Conservation (phyloP, 495 filamentous ascomycete genomes). For the Tuber aestivum region DNA sequence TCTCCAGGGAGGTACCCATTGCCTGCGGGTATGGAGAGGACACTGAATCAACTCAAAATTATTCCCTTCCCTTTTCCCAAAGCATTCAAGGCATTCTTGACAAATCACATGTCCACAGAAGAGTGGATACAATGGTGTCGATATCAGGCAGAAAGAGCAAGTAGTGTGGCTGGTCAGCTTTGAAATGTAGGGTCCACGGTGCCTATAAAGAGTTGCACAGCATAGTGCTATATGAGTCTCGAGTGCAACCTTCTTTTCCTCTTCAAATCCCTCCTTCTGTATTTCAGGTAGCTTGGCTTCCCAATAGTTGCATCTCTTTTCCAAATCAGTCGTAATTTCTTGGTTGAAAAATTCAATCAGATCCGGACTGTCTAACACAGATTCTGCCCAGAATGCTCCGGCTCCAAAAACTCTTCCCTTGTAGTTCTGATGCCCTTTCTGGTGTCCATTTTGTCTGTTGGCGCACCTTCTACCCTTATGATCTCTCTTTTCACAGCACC, state of each 20-base stretch:
- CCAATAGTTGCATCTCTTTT: not conserved
- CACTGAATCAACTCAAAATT: conserved; percentile 29
- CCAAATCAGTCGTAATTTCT: not conserved
- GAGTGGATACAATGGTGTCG: conserved; percentile 51
- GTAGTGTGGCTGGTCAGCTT: conserved; percentile 43
- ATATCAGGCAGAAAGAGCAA: conserved; percentile 55
- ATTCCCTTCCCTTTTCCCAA: conserved; percentile 40
- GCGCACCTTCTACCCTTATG: conserved; percentile 25
- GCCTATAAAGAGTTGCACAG: no score
- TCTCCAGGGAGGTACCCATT: conserved; percentile 44
- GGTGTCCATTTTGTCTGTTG: conserved; percentile 27
- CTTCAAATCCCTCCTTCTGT: not conserved
- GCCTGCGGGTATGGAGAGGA: conserved; percentile 34
- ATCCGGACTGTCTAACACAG: not conserved
- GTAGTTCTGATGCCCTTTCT: conserved; percentile 32
- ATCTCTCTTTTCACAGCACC: conserved; percentile 31
- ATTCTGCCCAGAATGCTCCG: not conserved
- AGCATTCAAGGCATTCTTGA: conserved; percentile 29
- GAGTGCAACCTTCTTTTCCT: not conserved
- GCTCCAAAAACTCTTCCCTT: conserved; percentile 32
- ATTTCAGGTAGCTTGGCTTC: not conserved
- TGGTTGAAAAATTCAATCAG: not conserved
- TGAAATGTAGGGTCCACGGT: no score
- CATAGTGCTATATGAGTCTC: no score
- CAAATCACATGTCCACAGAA: conserved; percentile 58